phyloP scores from a whole-genome alignment of 225 moss, liverwort and hornwort species.

The Thuidium tamariscinum region DNA sequence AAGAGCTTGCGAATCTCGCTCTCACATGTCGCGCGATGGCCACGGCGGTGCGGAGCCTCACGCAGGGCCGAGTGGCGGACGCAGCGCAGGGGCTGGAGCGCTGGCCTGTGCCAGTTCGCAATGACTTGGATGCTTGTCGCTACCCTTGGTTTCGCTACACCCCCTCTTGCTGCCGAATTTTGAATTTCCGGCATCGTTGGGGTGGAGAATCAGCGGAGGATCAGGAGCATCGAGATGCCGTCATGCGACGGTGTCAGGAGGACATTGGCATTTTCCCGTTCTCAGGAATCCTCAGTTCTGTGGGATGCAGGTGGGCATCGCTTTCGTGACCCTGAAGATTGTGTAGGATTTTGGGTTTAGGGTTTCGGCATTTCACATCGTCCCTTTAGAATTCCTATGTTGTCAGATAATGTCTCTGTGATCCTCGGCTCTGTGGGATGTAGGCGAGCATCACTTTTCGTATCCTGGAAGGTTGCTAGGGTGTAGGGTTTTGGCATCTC shows the following conservation, averaged over 20 bases:
- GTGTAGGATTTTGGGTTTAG: not conserved
- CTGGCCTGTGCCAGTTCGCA: conserved; percentile 47
- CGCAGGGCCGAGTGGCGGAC: conserved; percentile 33
- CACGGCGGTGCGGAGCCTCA: conserved; percentile 26
- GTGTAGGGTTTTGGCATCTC: not conserved
- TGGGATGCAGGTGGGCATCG: conserved; percentile 33
- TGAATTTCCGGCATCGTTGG: conserved; percentile 15
- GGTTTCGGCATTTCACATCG: too few relatives aligned
- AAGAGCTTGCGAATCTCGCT: conserved; percentile 39
- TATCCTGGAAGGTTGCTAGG: not conserved
- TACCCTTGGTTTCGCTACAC: conserved; percentile 78
- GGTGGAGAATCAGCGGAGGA: conserved; percentile 1
- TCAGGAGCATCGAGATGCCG: not conserved
- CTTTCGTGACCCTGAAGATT: not conserved
- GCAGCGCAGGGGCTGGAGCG: conserved; percentile 63
- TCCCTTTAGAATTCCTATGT: too few relatives aligned
- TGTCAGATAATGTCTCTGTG: too few relatives aligned
- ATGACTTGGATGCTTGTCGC: conserved; percentile 51
- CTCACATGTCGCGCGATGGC: conserved; percentile 37
- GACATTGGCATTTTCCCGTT: conserved; percentile 17
- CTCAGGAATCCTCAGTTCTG: conserved; percentile 19
- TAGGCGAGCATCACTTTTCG: not conserved
- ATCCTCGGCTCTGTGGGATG: not conserved
- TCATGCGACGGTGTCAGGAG: conserved; percentile 23
- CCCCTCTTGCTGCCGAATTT: conserved; percentile 39